These are phyloP conservation scores for Suhomyces coccinellae DNA, from an alignment of 1,139 yeast species.

Conservation along the genomic window DNA sequence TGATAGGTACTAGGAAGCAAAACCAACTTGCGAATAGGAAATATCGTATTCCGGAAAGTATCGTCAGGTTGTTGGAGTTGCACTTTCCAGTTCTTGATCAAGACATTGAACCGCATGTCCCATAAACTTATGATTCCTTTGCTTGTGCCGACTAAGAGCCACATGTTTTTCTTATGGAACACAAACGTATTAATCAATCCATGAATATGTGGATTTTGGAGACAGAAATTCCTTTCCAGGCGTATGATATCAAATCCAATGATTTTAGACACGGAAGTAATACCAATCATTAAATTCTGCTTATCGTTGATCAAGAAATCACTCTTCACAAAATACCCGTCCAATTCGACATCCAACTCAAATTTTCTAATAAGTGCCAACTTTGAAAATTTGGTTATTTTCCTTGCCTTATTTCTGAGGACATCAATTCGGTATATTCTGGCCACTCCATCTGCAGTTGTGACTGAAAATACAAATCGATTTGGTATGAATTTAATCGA, in stretches of 20 bases:
- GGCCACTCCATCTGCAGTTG: slow-evolving; percentile 65
- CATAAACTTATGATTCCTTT: slow-evolving; percentile 74
- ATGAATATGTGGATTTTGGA: slow-evolving; percentile 60
- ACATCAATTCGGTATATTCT: slow-evolving; percentile 59
- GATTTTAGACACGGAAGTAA: slow-evolving; percentile 57
- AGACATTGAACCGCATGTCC: slow-evolving; percentile 72
- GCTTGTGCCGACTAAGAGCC: slow-evolving; percentile 76
- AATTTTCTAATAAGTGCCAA: slow-evolving; percentile 48
- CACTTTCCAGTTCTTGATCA: slow-evolving; percentile 60
- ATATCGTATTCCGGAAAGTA: slow-evolving; percentile 13
- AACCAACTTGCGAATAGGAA: slow-evolving; percentile 48
- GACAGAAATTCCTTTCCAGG: slow-evolving; percentile 44
- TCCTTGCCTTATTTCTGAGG: slow-evolving; percentile 35
- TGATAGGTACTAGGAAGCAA: slow-evolving; percentile 38
- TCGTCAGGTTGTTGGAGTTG: slow-evolving; percentile 26
- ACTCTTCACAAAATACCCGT: slow-evolving; percentile 47
- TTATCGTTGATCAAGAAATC: slow-evolving; percentile 32
- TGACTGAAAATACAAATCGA: slow-evolving; percentile 66
- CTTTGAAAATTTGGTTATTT: slow-evolving; percentile 32
- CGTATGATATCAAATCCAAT: slow-evolving; percentile 59
- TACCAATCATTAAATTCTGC: slow-evolving; percentile 37
- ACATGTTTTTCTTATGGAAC: slow-evolving; percentile 50
- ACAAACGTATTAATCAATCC: slow-evolving; percentile 67
- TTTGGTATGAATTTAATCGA: slow-evolving; percentile 55
- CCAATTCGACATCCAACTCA: slow-evolving; percentile 30